These are phyloP conservation scores for Planoprotostelium fungivorum DNA, from an alignment of 78 protist species.

Conservation along the genomic window DNA sequence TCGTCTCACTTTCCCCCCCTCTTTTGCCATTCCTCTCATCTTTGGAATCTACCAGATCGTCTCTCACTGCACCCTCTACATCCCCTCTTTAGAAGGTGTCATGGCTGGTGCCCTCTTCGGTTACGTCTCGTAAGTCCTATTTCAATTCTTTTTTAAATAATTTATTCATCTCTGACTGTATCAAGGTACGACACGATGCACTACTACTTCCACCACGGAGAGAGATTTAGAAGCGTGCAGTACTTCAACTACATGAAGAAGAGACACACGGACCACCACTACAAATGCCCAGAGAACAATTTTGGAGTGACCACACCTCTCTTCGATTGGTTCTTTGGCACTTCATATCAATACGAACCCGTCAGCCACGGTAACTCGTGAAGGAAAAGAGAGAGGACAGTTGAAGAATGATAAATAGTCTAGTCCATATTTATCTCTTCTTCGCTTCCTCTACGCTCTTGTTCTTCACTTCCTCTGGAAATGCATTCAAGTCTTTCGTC, in stretches of 20 bases:
- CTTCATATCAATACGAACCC: constrained; percentile 7
- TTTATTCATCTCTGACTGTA: no score
- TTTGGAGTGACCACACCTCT: constrained; percentile 54
- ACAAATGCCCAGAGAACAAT: constrained; percentile 48
- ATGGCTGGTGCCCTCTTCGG: neutral
- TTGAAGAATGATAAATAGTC: no score
- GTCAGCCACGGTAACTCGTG: no score
- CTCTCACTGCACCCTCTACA: neutral
- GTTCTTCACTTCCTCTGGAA: neutral
- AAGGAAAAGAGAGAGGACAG: no score
- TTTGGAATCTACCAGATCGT: neutral
- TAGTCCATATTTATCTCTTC: no score
- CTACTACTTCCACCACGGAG: constrained; percentile 62
- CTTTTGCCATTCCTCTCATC: constrained; percentile 16
- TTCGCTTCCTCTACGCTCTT: no score
- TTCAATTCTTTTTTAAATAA: no score
- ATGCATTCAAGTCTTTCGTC: no score
- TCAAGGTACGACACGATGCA: constrained; percentile 40
- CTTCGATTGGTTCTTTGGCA: constrained; percentile 50
- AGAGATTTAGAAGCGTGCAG: constrained; percentile 24
- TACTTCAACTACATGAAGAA: constrained; percentile 30
- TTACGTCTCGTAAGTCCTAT: neutral
- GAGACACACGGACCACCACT: constrained; percentile 53
- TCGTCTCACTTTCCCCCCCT: constrained; percentile 69
- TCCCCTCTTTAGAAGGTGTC: neutral